phyloP scores from a whole-genome alignment of 306 rosid species.

The Alnus glutinosa region DNA sequence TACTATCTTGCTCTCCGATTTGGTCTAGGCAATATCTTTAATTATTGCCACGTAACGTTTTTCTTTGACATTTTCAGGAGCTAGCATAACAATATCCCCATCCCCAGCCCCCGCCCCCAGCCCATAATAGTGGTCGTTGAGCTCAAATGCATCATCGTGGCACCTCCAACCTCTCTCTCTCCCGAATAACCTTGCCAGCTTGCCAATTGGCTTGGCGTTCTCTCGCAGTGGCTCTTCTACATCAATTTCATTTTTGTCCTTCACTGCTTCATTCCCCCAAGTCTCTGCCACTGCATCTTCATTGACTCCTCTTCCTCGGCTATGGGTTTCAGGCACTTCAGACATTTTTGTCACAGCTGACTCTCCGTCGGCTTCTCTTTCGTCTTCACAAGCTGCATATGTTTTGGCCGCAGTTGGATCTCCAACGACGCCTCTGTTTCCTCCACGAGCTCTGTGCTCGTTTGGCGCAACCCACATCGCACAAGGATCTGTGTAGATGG shows the following conservation, averaged over 20 bases:
- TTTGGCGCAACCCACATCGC: no score
- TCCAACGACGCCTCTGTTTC: no score
- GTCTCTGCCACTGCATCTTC: background rate
- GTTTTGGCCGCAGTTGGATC: no score
- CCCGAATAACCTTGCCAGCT: no score
- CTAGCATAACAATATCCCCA: conserved; percentile 54
- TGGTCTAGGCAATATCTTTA: conserved; percentile 28
- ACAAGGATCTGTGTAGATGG: no score
- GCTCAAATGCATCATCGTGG: conserved; percentile 70
- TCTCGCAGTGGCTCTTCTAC: conserved; percentile 51
- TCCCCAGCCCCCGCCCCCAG: conserved; percentile 36
- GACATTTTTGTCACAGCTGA: conserved; percentile 33
- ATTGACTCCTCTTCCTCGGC: conserved; percentile 32
- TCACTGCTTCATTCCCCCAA: background rate
- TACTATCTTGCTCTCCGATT: conserved; percentile 61
- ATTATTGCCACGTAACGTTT: no score
- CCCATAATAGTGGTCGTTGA: conserved; percentile 65
- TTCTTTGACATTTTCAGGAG: no score
- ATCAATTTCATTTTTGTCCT: conserved; percentile 26
- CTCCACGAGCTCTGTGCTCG: no score
- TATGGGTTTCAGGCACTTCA: conserved; percentile 48
- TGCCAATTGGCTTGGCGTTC: conserved; percentile 72
- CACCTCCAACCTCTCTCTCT: conserved; percentile 37
- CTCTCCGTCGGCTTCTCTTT: background rate
- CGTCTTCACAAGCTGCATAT: no score